These are phyloP conservation scores for Fomitopsis schrenkii DNA, from an alignment of 1,284 basidiomycete species.

Conservation along the genomic window DNA sequence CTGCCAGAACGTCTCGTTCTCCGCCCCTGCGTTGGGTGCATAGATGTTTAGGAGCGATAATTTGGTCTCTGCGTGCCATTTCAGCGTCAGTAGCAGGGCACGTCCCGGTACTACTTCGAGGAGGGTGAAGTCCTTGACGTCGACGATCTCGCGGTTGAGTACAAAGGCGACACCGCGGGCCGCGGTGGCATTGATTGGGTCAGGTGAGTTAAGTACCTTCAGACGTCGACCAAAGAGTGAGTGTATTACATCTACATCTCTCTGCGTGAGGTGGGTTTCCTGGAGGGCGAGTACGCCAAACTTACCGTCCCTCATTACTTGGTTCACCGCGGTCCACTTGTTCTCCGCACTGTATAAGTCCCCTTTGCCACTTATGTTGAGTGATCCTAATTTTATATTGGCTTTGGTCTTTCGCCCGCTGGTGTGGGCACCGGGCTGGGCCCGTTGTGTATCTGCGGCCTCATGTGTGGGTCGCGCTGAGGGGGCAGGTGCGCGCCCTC, in stretches of 20 bases:
- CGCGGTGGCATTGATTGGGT: background rate
- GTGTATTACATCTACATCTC: slow-evolving; percentile 5
- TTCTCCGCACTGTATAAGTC: background rate
- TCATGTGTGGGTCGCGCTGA: background rate
- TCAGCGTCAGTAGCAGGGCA: background rate
- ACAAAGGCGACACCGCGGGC: background rate
- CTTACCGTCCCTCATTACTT: slow-evolving; percentile 13
- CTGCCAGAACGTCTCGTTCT: background rate
- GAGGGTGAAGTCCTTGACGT: background rate
- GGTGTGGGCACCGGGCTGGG: too few species aligned
- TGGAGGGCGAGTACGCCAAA: slow-evolving; percentile 23
- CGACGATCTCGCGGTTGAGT: background rate
- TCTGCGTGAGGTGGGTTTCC: slow-evolving; percentile 25
- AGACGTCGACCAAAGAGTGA: slow-evolving; percentile 5
- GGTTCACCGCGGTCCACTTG: slow-evolving; percentile 22
- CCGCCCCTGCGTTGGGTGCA: background rate
- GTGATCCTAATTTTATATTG: background rate
- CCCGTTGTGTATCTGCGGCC: too few species aligned
- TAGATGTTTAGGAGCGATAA: background rate
- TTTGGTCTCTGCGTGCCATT: background rate
- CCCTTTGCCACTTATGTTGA: background rate
- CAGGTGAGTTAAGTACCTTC: background rate
- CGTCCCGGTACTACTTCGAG: background rate
- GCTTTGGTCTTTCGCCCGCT: background rate
- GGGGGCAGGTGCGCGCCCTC: too few species aligned